Base-by-base conservation (phyloP, 2,329 filamentous ascomycete genomes). In the Curvularia verruculosa region DNA sequence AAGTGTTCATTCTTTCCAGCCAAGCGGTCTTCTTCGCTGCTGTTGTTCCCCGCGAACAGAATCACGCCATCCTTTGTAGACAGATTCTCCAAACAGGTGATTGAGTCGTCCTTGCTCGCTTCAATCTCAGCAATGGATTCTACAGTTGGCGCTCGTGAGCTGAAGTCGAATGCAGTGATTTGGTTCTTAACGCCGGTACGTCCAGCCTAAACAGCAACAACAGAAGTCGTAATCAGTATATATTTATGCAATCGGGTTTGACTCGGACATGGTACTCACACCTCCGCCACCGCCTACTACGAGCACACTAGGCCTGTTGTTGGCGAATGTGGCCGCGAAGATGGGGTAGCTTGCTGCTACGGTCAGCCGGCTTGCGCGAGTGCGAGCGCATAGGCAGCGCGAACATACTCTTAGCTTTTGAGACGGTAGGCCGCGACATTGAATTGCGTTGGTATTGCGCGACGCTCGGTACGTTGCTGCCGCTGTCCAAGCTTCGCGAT, bases 221-320 rank as follows among this genome's bases (percentile, higher is more conserved):
- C n/a, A 63, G 52, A 53, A 29, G 19, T 24, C 29, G 50, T 50
- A 37, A 54, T 60, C 50, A 64, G 54, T 39, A 21, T 12, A 19
- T 26, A 13, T n/a, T 4, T 12, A 21, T 34, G 6, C 26, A 21
- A 19, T 34, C 50, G 37, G n/a, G 39, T 57, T 12, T 15, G n/a
- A 39, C 62, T 47, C 1, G 60, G 51, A 15, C 48, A 60, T 67
- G 63, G 53, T 61, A 55, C 47, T 90, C 87, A 63, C 87, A 49
- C 94, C 94, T 63, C 94, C 94, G 60, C 94, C 94, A 50, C 94
- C 94, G 36, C 96, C 90, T 8, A 96, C 80, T 23, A 97, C 82
- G 62, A 88, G 87, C 61, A 85, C 85, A 58, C 88, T 84, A 79
- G 96, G 69, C 87, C 64, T 66, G 69, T 89, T 84, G 49, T 89